Evolutionary conservation across 257 asterid species (phyloP).

Genomic region (Scutellaria baicalensis): DNA sequence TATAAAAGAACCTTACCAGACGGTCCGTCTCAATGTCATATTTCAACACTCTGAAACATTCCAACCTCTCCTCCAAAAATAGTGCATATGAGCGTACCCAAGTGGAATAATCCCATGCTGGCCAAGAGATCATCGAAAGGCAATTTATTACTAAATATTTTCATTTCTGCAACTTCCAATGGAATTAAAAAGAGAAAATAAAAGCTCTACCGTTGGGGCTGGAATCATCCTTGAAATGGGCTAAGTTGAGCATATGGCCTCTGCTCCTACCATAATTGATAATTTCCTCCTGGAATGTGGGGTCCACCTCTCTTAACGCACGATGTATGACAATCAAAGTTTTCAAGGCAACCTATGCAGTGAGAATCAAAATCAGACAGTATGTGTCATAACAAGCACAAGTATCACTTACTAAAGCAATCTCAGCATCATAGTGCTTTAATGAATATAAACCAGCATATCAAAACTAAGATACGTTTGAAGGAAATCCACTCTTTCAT

Average conservation of each 20-base stretch:
- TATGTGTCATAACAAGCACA: neutral
- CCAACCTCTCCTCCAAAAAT: slow-evolving; percentile 95
- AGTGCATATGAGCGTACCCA: slow-evolving; percentile 92
- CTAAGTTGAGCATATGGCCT: slow-evolving; percentile 81
- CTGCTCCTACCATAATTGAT: slow-evolving; percentile 78
- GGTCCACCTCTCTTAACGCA: slow-evolving; percentile 93
- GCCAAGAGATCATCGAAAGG: slow-evolving; percentile 6
- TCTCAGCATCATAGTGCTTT: neutral
- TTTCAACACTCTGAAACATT: slow-evolving; percentile 78
- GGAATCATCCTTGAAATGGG: slow-evolving; percentile 96
- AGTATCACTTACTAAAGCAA: neutral
- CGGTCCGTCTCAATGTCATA: slow-evolving; percentile 83
- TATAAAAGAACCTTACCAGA: slow-evolving; percentile 30
- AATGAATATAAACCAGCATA: neutral
- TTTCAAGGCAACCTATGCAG: slow-evolving; percentile 85
- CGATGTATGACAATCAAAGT: slow-evolving; percentile 93
- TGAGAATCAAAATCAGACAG: neutral
- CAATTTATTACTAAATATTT: slow-evolving; percentile 6
- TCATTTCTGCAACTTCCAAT: neutral
- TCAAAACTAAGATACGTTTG: neutral
- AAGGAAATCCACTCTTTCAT: too few relatives aligned
- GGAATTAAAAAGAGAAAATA: neutral
- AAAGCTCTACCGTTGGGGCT: slow-evolving; percentile 73
- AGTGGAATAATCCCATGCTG: slow-evolving; percentile 99
- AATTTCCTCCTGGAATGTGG: slow-evolving; percentile 92